Evolutionary conservation across 1,139 yeast species (phyloP).

Genomic region (Debaryomycetaceae sp.): DNA sequence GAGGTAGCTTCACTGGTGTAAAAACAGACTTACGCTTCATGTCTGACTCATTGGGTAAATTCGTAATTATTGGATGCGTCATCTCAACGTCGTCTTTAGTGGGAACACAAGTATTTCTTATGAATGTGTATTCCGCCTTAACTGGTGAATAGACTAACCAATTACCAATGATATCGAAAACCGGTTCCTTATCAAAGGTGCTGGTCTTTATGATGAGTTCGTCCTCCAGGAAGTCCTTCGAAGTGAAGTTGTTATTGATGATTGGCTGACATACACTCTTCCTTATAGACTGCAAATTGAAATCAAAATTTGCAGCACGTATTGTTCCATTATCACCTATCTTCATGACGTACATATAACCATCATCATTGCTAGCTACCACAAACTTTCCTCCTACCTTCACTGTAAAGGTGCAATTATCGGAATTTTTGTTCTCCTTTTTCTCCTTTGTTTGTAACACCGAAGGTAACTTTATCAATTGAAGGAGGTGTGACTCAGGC

Average conservation of each 20-base stretch:
- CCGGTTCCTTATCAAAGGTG: slow-evolving; percentile 34
- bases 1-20: slow-evolving; percentile 47
- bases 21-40: slow-evolving; percentile 12
- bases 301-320: slow-evolving; percentile 18
- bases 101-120: slow-evolving; percentile 15
- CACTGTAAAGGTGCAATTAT: slow-evolving; percentile 11
- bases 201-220: slow-evolving; percentile 32
- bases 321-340: slow-evolving; percentile 4
- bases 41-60: slow-evolving; percentile 1
- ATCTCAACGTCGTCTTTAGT: slow-evolving; percentile 5
- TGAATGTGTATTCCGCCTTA: slow-evolving; percentile 30
- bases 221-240: slow-evolving; percentile 14
- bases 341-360: slow-evolving; percentile 19
- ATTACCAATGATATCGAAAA: slow-evolving; percentile 50
- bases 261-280: slow-evolving; percentile 25
- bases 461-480: slow-evolving; percentile 1
- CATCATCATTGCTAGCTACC: slow-evolving; percentile 21
- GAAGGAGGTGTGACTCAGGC: background rate
- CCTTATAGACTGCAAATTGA: slow-evolving; percentile 17
- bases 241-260: slow-evolving; percentile 12
- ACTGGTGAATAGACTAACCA: slow-evolving; percentile 51
- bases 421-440: background rate
- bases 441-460: background rate
- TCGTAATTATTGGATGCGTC: slow-evolving; percentile 11
- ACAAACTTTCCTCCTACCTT: slow-evolving; percentile 20